These are phyloP conservation scores for Acanthamoeba castellanii DNA, from an alignment of 208 protist species.

Conservation along the genomic window DNA sequence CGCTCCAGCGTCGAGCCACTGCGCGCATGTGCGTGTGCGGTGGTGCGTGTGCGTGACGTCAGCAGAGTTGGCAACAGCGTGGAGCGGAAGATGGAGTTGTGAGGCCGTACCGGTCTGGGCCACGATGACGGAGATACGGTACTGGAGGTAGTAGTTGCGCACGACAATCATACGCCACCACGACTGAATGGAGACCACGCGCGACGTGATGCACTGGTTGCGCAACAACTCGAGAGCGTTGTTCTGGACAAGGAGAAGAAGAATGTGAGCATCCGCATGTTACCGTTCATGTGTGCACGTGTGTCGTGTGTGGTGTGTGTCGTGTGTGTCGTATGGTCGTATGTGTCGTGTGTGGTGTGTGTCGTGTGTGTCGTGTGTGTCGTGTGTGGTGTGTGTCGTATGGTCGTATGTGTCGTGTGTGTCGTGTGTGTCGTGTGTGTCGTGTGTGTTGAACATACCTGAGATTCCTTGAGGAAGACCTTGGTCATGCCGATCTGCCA, in stretches of 20 bases:
- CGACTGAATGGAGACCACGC: constrained; percentile 4
- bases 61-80: background rate
- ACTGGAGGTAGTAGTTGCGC: constrained; percentile 52
- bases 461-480: constrained; percentile 56
- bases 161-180: constrained; percentile 51
- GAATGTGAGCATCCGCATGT: background rate
- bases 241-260: background rate
- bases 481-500: constrained; percentile 72
- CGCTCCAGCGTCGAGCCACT: constrained; percentile 30
- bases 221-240: constrained; percentile 23
- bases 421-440: no score
- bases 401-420: no score
- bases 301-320: no score
- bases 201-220: constrained; percentile 20
- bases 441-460: no score
- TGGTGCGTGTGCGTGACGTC: background rate
- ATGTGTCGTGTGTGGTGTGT: no score
- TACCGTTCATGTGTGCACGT: background rate
- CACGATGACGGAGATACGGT: background rate
- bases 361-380: no score
- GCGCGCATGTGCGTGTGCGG: background rate
- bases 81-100: background rate
- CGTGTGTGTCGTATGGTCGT: background rate
- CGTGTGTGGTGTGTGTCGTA: no score
- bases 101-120: background rate